These are phyloP conservation scores for Coelastrella sp. DNA, from an alignment of 139 green algal species.

Conservation along the genomic window DNA sequence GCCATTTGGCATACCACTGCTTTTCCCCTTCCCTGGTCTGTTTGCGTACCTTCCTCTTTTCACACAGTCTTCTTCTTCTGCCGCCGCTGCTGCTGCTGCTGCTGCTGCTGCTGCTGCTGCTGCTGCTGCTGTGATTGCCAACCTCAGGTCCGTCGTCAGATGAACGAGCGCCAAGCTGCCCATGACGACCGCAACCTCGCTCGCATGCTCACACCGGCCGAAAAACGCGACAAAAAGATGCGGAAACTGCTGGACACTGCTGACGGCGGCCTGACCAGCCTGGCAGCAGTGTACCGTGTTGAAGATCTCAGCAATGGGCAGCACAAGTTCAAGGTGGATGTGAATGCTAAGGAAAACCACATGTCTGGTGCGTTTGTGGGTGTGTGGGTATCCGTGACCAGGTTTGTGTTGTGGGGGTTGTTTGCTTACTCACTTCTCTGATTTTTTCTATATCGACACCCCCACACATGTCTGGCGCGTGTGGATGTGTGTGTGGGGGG, in stretches of 20 bases:
- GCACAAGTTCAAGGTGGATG: conserved; percentile 91
- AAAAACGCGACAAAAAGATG: conserved; percentile 95
- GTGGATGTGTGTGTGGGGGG: no score
- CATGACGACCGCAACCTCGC: conserved; percentile 97
- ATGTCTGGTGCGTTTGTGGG: conserved; percentile 71
- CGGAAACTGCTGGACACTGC: conserved; percentile 86
- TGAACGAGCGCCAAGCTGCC: conserved; percentile 78
- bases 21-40: not conserved
- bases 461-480: no score
- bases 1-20: no score
- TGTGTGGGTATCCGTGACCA: not conserved
- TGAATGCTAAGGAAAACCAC: conserved; percentile 95
- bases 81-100: not conserved
- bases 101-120: not conserved
- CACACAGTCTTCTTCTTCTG: not conserved
- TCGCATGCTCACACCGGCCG: conserved; percentile 93
- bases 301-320: conserved; percentile 54
- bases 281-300: conserved; percentile 36
- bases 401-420: not conserved
- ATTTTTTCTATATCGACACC: no score
- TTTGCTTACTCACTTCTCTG: no score
- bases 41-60: not conserved
- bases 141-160: conserved; percentile 78
- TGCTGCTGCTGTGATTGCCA: not conserved
- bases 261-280: not conserved